Base-by-base conservation (phyloP, 768 basidiomycete genomes). In the Boletus sp. region DNA sequence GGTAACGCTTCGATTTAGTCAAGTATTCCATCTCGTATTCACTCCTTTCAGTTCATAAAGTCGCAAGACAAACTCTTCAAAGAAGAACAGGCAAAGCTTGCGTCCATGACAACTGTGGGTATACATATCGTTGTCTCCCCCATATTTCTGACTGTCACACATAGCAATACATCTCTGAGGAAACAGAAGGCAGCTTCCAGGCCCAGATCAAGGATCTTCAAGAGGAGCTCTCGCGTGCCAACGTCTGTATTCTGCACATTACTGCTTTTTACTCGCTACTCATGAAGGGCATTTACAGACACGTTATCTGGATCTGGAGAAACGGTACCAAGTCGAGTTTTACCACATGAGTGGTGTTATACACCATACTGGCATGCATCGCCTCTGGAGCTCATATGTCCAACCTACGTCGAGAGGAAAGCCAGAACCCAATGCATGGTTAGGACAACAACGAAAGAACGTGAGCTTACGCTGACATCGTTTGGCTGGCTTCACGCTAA, bases 11-110 rank as follows among this genome's bases (percentile, higher is more conserved):
- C 25, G 11, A 34, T 51, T 34, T 21, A 9, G 2, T 35, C 19
- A 10, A 14, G 38, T 41, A 17, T 54, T 46, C 5, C 35, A 23
- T 46, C 23, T 34, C 15, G 38, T 55, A 37, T 32, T 57, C 29
- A 57, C 15, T 35, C 23, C n/a, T 23, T 53, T 15, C 63, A 95
- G 90, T 94, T 96, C 71, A 93, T 98, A 75, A 93, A 92, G 68
- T 80, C 85, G 32, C 94, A 96, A 69, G 93, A 97, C 72, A 89
- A 88, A 59, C 76, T 93, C 29, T 88, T 94, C 73, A 88, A 88
- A 60, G 89, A 92, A 64, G 86, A 87, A 64, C 84, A 86, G 47
- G 83, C 84, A 5, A 81, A 83, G 47, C 79, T 78, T 60, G 75
- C 73, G 30, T 76, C 74, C 21, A 62, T 72, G 51, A 70, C 70